Conservation (phyloP, 1,139 yeast species). For the Candida sp. region DNA sequence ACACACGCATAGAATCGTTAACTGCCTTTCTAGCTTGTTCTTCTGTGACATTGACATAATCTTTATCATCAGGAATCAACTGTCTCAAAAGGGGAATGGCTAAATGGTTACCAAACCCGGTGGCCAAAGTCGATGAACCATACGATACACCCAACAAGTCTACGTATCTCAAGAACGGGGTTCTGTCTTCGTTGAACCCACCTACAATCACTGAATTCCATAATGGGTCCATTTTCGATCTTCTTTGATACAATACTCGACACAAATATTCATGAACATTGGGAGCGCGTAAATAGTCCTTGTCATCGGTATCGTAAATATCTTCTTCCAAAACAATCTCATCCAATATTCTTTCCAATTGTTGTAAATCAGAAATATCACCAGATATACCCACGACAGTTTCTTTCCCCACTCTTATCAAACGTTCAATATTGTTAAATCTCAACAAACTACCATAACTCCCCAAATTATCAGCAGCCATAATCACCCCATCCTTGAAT, state of each 20-base stretch:
- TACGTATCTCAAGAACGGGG: slow-evolving; percentile 77
- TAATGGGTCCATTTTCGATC: slow-evolving; percentile 91
- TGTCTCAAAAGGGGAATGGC: slow-evolving; percentile 91
- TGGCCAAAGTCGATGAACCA: slow-evolving; percentile 85
- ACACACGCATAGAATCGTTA: slow-evolving; percentile 87
- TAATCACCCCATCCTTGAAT: slow-evolving; percentile 82
- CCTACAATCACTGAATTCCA: slow-evolving; percentile 96
- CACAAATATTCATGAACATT: slow-evolving; percentile 88
- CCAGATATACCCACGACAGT: slow-evolving; percentile 95
- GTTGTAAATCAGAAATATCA: slow-evolving; percentile 92
- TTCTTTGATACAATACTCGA: slow-evolving; percentile 78
- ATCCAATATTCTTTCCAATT: slow-evolving; percentile 70
- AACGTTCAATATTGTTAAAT: slow-evolving; percentile 80
- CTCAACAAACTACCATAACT: slow-evolving; percentile 91
- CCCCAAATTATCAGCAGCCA: slow-evolving; percentile 96
- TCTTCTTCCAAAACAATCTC: slow-evolving; percentile 73
- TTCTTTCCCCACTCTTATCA: slow-evolving; percentile 76
- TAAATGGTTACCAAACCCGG: slow-evolving; percentile 95
- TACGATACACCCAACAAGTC: slow-evolving; percentile 92
- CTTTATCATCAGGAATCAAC: slow-evolving; percentile 76
- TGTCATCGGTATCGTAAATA: slow-evolving; percentile 76
- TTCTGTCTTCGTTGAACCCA: slow-evolving; percentile 69
- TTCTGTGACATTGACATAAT: slow-evolving; percentile 64
- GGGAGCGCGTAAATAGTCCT: slow-evolving; percentile 71
- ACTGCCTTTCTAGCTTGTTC: slow-evolving; percentile 73